Base-by-base conservation (phyloP, 371 early-diverging fungal species). In the Circinella umbellata region DNA sequence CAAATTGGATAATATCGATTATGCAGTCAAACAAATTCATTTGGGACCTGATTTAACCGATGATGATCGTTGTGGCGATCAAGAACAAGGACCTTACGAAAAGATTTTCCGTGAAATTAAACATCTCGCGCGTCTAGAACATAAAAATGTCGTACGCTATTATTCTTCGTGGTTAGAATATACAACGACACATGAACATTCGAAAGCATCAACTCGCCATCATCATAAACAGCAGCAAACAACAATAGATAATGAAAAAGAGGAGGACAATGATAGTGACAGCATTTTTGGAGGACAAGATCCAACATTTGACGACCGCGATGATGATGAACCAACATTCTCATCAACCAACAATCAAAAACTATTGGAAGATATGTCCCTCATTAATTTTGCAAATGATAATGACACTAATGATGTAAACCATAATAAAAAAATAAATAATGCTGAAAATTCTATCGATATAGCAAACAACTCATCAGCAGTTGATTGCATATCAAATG, bases 71-170 rank as follows among this genome's bases (percentile, higher is more conserved):
- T 11, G 46, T 38, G 74, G 76, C 20, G 49, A 69, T 35, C 71
- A 42, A 42, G 42, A 73, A 9, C 77, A 81, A 15, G 80, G 80
- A 42, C 86, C 90, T 0, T 87, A 88, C 47, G 90, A 90, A 49
- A 92, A 94, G 81, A 94, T 94, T 20, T 86, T 97, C 68, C 85
- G 97, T 5, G 98, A 98, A 78, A 95, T 96, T 66, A 97, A 95
- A 73, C 89, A 91, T 59, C 86, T 96, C 61, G 95, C 98, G 4
- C 82, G 93, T 18, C 77, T 98, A 36, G 88, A 94, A 69, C 98
- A 98, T 78, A 89, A 86, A 39, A 96, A 97, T 72, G 94, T 98
- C 27, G 93, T 97, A 38, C 85, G 98, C 11, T 98, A 98, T 78
- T 95, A 93, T 74, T 84, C 91, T 14, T 93, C 95, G 36, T 98